Conservation (phyloP, 106 monocot species). For the Apostasia shenzhenica region DNA sequence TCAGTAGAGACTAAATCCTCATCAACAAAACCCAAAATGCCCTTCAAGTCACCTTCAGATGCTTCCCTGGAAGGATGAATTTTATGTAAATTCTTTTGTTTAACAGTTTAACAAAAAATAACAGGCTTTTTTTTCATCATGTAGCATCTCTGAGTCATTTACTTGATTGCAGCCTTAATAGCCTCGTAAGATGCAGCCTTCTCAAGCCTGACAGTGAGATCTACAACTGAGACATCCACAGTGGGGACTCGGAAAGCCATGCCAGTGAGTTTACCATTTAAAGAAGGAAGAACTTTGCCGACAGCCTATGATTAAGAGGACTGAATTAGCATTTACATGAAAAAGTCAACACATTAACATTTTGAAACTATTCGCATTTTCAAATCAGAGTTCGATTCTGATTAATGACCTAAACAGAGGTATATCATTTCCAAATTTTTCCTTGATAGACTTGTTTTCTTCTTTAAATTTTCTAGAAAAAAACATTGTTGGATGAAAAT, state of each 20-base stretch:
- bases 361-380: too few relatives aligned
- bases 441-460: too few relatives aligned
- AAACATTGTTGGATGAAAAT: too few relatives aligned
- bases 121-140: too few relatives aligned
- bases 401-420: too few relatives aligned
- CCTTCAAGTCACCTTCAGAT: slow-evolving; percentile 77
- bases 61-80: slow-evolving; percentile 41
- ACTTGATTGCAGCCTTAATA: slow-evolving; percentile 70
- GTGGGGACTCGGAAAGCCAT: slow-evolving; percentile 83
- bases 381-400: too few relatives aligned
- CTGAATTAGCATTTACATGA: too few relatives aligned
- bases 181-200: slow-evolving; percentile 52
- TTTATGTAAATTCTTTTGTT: not conserved
- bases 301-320: slow-evolving; percentile 39
- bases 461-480: too few relatives aligned
- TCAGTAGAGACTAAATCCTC: slow-evolving; percentile 82
- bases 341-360: too few relatives aligned
- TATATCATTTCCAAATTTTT: too few relatives aligned
- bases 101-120: too few relatives aligned
- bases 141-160: not conserved
- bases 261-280: slow-evolving; percentile 72
- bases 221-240: slow-evolving; percentile 71
- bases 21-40: slow-evolving; percentile 74
- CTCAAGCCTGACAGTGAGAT: slow-evolving; percentile 74
- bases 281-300: slow-evolving; percentile 82